Evolutionary conservation across 345 rosid genomes (phyloP).

Genomic region (Rhizophora apiculata): DNA sequence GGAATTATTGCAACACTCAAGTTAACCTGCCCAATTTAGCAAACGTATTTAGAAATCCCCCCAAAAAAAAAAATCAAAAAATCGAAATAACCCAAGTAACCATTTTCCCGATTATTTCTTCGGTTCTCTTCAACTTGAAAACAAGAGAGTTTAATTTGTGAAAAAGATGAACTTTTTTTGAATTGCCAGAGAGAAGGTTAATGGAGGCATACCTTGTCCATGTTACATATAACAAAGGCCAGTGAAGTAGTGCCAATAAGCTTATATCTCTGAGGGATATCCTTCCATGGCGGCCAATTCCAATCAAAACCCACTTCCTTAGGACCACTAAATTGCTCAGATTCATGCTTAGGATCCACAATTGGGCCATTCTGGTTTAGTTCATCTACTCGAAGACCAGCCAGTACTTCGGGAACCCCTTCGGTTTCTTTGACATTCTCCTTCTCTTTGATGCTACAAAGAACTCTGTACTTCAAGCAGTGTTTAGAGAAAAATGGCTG

Average conservation of each 20-base stretch:
- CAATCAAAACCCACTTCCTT: slow-evolving; percentile 45
- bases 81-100: neutral
- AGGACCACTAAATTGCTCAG: slow-evolving; percentile 7
- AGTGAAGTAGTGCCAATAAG: slow-evolving; percentile 83
- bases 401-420: slow-evolving; percentile 23
- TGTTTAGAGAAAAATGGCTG: slow-evolving; percentile 14
- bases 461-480: slow-evolving; percentile 41
- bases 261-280: slow-evolving; percentile 70
- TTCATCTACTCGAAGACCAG: slow-evolving; percentile 34
- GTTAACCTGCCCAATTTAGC: slow-evolving; percentile 58
- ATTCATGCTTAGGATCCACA: slow-evolving; percentile 22
- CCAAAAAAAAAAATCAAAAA: neutral
- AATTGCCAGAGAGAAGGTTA: slow-evolving; percentile 12
- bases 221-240: slow-evolving; percentile 89
- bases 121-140: too few species aligned
- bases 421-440: slow-evolving; percentile 47
- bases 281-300: slow-evolving; percentile 83
- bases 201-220: slow-evolving; percentile 68
- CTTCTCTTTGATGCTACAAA: slow-evolving; percentile 53
- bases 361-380: slow-evolving; percentile 20
- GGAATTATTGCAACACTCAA: slow-evolving; percentile 95
- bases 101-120: too few species aligned
- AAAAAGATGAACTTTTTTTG: neutral
- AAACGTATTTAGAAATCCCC: neutral
- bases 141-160: neutral